Evolutionary conservation across 805 yeast genomes (phyloP).

Genomic region (Blastobotrys terrestris): DNA sequence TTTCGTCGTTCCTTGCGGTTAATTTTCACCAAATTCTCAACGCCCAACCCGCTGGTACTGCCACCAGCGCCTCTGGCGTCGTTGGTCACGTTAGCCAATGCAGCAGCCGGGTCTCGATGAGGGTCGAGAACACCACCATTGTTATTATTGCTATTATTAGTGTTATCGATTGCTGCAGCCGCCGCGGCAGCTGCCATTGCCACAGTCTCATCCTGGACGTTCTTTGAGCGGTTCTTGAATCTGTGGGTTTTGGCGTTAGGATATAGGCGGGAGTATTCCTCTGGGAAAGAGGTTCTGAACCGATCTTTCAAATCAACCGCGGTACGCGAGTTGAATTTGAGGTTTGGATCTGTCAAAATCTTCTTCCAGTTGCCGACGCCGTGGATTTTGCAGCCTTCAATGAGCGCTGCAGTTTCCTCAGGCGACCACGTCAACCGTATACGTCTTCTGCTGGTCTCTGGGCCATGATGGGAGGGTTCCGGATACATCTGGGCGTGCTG

Average conservation of each 20-base stretch:
- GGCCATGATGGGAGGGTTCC: background rate
- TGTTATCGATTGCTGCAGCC: background rate
- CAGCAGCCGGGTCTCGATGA: background rate
- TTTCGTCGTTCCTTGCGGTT: slow-evolving; percentile 39
- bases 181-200: background rate
- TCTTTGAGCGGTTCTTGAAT: slow-evolving; percentile 20
- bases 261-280: slow-evolving; percentile 38
- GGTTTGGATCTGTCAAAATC: slow-evolving; percentile 36
- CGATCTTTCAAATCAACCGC: slow-evolving; percentile 42
- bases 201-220: background rate
- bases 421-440: slow-evolving; percentile 38
- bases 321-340: slow-evolving; percentile 37
- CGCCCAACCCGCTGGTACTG: background rate
- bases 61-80: background rate
- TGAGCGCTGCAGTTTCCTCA: slow-evolving; percentile 36
- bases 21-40: slow-evolving; percentile 31
- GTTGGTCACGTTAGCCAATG: background rate
- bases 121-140: background rate
- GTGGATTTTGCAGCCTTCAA: slow-evolving; percentile 38
- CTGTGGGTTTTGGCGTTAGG: slow-evolving; percentile 42
- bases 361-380: slow-evolving; percentile 45
- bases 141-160: background rate
- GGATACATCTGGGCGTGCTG: background rate
- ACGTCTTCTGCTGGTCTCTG: slow-evolving; percentile 28
- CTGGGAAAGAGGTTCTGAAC: slow-evolving; percentile 40